Evolutionary conservation across 2,329 filamentous ascomycete genomes (phyloP), one percentile per base, ranked within the genome.

Genomic region (Phyllosticta paracitricarpa): DNA sequence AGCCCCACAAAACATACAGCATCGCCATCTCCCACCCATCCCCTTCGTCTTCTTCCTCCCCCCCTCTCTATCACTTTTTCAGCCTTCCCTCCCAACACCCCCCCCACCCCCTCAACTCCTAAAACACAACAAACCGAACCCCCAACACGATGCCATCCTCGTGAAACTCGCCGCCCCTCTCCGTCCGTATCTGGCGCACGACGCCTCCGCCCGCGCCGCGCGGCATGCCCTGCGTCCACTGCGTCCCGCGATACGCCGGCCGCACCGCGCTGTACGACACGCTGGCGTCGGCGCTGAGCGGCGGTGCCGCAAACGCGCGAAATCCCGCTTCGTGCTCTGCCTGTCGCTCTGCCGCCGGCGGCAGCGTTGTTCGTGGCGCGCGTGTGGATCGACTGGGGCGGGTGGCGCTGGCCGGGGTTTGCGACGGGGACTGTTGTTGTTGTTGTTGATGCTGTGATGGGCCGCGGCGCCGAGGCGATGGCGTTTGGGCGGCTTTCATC

Each of bases 71-170:
- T 30, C 28, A 30, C 28, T 8, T 30, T 30, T 7, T 30, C 4
- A 40, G 19, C 1, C 26, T 26, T 40, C 35, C n/a, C 10, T 10
- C 4, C 2, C n/a, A 17, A 12, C 30, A 8, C 22, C 58, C 22
- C 22, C 9, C 8, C 14, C n/a, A 9, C 54, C 14, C 19, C 22
- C 33, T n/a, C 35, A 10, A 14, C 12, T 69, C 58, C 26, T 22
- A 61, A 22, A 57, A 28, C 10, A 78, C 69, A 30, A 77, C 69
- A 64, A 77, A 78, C 52, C 77, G 69, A 63, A 77, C 71, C 1
- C 75, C 77, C 24, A 75, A 70, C 10, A 78, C 68, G 35, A 79
- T 68, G 26, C 70, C 69, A 3, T 75, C 70, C 65, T 78, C 77
- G 25, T 65, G 66, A 62, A 78, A 79, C 24, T 69, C 63, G 6